Conservation (phyloP, 345 rosid genomes). For the Ceriops decandra region DNA sequence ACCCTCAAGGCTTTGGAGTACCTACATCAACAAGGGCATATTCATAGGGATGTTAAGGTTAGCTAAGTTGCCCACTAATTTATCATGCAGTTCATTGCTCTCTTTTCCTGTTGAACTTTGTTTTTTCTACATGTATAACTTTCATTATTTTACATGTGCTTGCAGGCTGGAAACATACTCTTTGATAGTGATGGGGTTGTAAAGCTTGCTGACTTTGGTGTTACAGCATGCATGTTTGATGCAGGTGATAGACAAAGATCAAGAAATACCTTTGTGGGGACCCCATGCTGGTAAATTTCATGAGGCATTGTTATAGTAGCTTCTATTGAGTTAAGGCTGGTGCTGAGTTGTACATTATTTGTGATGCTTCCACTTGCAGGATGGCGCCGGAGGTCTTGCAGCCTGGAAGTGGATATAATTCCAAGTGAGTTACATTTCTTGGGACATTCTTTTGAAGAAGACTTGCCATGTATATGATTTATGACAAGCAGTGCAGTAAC, state of each 20-base stretch:
- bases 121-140: not conserved
- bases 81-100: not conserved
- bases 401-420: conserved; percentile 97
- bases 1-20: conserved; percentile 95
- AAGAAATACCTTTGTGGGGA: conserved; percentile 97
- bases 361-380: conserved; percentile 45
- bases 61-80: conserved; percentile 14
- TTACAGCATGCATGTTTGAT: conserved; percentile 98
- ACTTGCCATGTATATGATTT: not conserved
- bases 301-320: not conserved
- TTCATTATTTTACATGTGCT: conserved; percentile 15
- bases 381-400: conserved; percentile 99
- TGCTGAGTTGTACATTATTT: not conserved
- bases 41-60: conserved; percentile 99
- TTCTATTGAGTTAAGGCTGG: conserved; percentile 1
- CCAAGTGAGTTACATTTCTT: conserved; percentile 61
- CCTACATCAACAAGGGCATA: conserved; percentile 95
- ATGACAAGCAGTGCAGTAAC: not conserved
- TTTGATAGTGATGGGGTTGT: conserved; percentile 73
- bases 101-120: not conserved
- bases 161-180: conserved; percentile 96
- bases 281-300: conserved; percentile 91
- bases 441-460: conserved; percentile 1
- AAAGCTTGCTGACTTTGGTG: conserved; percentile 98
- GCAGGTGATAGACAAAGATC: conserved; percentile 91